A percentile compares a stretch with the other conserved stretches of the same genome.
These are phyloP conservation scores for Smithsoniella earleae DNA, from an alignment of 163 green algal species.

Conservation along the genomic window DNA sequence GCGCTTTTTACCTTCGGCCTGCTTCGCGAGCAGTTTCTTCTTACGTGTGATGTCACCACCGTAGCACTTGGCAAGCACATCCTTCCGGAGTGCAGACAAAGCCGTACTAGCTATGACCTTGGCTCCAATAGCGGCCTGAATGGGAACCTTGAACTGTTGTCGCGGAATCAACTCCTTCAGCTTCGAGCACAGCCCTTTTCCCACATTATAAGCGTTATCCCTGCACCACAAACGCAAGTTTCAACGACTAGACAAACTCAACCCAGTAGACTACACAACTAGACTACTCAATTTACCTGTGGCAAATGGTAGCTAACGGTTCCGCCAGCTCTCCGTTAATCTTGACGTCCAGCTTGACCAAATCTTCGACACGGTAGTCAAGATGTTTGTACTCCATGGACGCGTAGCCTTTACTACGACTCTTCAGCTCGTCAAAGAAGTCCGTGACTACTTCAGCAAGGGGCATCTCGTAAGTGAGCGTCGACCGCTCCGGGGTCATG, in stretches of 20 bases:
- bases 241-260: too few relatives aligned
- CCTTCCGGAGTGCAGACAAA: slow-evolving; percentile 88
- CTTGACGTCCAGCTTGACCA: slow-evolving; percentile 88
- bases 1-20: slow-evolving; percentile 93
- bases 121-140: slow-evolving; percentile 78
- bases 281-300: too few relatives aligned
- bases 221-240: slow-evolving; percentile 8
- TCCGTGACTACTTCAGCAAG: slow-evolving; percentile 93
- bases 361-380: slow-evolving; percentile 69
- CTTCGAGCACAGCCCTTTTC: slow-evolving; percentile 61
- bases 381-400: slow-evolving; percentile 86
- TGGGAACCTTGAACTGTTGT: slow-evolving; percentile 92
- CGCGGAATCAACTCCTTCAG: slow-evolving; percentile 94
- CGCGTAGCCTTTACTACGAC: slow-evolving; percentile 80
- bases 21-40: slow-evolving; percentile 98
- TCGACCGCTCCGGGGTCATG: slow-evolving; percentile 68
- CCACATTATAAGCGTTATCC: slow-evolving; percentile 34
- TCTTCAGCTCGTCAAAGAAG: slow-evolving; percentile 97
- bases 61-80: slow-evolving; percentile 98
- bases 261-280: slow-evolving; percentile 6
- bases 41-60: slow-evolving; percentile 77
- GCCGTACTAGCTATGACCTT: slow-evolving; percentile 78
- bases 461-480: slow-evolving; percentile 85
- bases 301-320: slow-evolving; percentile 80
- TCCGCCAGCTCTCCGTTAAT: slow-evolving; percentile 86